Evolutionary conservation across 2,329 filamentous ascomycete genomes (phyloP).

Genomic region (Penicillium sp.): DNA sequence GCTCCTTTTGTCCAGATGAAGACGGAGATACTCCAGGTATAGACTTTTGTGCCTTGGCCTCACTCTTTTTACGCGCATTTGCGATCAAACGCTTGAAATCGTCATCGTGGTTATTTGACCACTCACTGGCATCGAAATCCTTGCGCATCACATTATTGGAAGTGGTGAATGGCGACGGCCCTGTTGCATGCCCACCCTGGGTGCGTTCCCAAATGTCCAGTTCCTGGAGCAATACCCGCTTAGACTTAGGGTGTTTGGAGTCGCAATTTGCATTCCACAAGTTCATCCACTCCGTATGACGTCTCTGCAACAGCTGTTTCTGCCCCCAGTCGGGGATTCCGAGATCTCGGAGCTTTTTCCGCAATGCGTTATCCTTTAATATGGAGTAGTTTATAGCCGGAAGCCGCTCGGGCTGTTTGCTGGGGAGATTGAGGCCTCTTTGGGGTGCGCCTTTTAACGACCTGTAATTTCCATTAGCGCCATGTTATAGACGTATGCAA

Average conservation of each 20-base stretch:
- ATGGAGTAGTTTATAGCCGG: constrained; percentile 83
- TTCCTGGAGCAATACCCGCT: constrained; percentile 70
- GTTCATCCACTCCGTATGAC: constrained; percentile 92
- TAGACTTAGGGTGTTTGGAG: constrained; percentile 67
- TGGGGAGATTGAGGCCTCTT: constrained; percentile 18
- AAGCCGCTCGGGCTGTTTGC: constrained; percentile 59
- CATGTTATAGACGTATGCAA: not conserved
- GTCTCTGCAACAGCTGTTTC: constrained; percentile 67
- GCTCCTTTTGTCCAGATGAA: constrained; percentile 1
- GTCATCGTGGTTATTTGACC: constrained; percentile 67
- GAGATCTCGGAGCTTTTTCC: constrained; percentile 76
- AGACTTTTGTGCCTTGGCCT: constrained; percentile 29
- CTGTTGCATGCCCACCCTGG: constrained; percentile 61
- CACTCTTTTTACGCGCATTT: constrained; percentile 60
- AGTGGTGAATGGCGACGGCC: constrained; percentile 18
- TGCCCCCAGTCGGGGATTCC: constrained; percentile 71
- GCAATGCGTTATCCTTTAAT: constrained; percentile 72
- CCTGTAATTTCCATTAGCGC: constrained; percentile 23
- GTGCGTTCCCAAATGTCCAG: constrained; percentile 84
- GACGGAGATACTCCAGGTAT: constrained; percentile 21
- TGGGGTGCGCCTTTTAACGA: constrained; percentile 22
- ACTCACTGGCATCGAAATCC: constrained; percentile 77
- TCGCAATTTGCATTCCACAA: constrained; percentile 98
- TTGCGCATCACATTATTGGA: constrained; percentile 68
- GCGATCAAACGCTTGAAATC: constrained; percentile 80